Percentiles rank a stretch among this genome's conserved stretches.
Conservation (phyloP, 2,329 filamentous ascomycete genomes). For the Fusarium sp. region DNA sequence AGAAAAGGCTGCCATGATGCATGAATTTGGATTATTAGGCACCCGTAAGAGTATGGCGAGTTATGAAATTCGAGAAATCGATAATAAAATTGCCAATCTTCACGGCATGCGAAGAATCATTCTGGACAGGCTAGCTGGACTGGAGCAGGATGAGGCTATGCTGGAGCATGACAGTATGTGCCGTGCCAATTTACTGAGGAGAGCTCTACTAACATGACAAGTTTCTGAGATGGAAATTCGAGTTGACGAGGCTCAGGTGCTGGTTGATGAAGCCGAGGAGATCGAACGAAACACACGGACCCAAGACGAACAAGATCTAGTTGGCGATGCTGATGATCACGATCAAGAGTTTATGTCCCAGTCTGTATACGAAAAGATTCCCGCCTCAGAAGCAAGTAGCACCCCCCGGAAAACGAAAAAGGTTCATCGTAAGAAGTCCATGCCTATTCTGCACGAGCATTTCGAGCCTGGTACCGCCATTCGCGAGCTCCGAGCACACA, state of each 20-base stretch:
- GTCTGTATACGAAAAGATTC: slow-evolving; percentile 95
- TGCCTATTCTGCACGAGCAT: slow-evolving; percentile 96
- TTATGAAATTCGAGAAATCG: slow-evolving; percentile 94
- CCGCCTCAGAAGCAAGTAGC: slow-evolving; percentile 62
- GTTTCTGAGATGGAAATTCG: slow-evolving; percentile 73
- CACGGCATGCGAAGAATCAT: slow-evolving; percentile 94
- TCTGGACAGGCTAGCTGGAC: slow-evolving; percentile 82
- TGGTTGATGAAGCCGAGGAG: slow-evolving; percentile 70
- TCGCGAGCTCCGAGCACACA: slow-evolving; percentile 88
- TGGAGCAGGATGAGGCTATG: slow-evolving; percentile 92
- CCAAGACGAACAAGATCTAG: slow-evolving; percentile 66
- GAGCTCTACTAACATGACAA: slow-evolving; percentile 55
- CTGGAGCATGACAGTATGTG: slow-evolving; percentile 87
- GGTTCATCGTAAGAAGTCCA: slow-evolving; percentile 79
- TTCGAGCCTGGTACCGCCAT: slow-evolving; percentile 91
- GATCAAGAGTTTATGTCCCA: slow-evolving; percentile 88
- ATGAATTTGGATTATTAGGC: slow-evolving; percentile 89
- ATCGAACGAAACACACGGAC: slow-evolving; percentile 65
- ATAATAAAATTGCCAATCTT: slow-evolving; percentile 95
- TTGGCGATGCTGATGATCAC: slow-evolving; percentile 63
- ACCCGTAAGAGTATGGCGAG: slow-evolving; percentile 98
- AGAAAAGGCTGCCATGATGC: slow-evolving; percentile 83
- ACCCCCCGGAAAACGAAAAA: slow-evolving; percentile 64
- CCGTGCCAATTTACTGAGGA: neutral
- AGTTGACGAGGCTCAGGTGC: slow-evolving; percentile 71